Conservation (phyloP, 371 early-diverging fungal species). For the Mucor circinelloides region DNA sequence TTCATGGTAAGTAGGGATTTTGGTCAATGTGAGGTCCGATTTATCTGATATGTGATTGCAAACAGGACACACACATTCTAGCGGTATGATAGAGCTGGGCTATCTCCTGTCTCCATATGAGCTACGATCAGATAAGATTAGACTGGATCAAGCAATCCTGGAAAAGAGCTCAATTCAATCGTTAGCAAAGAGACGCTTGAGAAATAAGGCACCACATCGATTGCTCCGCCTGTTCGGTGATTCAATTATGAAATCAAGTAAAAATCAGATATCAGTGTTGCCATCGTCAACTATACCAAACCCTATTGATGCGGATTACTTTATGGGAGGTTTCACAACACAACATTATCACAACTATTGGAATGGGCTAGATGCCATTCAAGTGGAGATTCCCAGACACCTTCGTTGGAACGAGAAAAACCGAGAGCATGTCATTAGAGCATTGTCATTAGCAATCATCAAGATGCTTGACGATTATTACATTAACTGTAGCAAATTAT, state of each 20-base stretch:
- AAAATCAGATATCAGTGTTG: background rate
- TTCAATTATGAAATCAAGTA: background rate
- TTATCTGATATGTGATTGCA: background rate
- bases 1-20: conserved; percentile 17
- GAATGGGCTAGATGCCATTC: conserved; percentile 16
- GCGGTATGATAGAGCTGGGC: conserved; percentile 19
- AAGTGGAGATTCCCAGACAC: conserved; percentile 16
- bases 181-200: conserved; percentile 1
- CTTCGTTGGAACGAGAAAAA: background rate
- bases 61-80: conserved; percentile 19
- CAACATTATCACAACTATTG: background rate
- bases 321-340: conserved; percentile 17
- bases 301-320: conserved; percentile 6
- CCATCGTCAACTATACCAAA: conserved; percentile 12
- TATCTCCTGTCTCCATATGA: conserved; percentile 8
- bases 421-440: background rate
- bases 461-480: background rate
- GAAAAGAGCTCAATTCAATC: conserved; percentile 16
- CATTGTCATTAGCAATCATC: background rate
- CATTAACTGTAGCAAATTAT: background rate
- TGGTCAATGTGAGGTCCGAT: background rate
- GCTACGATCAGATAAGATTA: background rate
- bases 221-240: conserved; percentile 4
- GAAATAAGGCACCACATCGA: background rate
- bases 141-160: background rate